Evolutionary conservation across 352 stramenopile genomes (phyloP).

Genomic region (Phytophthora macrochlamydospora): DNA sequence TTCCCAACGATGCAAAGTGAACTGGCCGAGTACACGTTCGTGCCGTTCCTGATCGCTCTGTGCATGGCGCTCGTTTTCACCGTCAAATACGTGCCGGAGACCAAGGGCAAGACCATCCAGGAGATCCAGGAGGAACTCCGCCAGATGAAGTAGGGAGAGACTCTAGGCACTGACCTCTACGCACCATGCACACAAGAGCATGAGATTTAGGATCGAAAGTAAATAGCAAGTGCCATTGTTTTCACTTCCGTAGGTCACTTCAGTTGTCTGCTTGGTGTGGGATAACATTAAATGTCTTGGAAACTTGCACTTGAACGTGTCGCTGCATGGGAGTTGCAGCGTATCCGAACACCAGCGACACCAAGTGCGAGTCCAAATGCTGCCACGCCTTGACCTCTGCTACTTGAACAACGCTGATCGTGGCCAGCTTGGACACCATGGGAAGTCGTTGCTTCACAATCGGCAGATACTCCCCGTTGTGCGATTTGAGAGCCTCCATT

Average conservation of each 20-base stretch:
- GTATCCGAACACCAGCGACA: background rate
- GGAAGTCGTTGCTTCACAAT: background rate
- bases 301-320: background rate
- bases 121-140: conserved; percentile 72
- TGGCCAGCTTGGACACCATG: background rate
- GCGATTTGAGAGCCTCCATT: background rate
- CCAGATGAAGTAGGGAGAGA: conserved; percentile 29
- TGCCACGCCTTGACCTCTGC: background rate
- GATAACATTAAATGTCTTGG: too few relatives aligned
- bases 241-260: background rate
- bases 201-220: background rate
- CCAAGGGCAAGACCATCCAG: conserved; percentile 84
- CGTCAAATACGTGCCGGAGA: conserved; percentile 90
- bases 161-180: conserved; percentile 5
- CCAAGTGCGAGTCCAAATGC: background rate
- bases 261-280: too few relatives aligned
- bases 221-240: background rate
- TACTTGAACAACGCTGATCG: background rate
- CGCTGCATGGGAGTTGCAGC: background rate
- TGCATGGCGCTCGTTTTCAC: conserved; percentile 80
- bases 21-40: conserved; percentile 90
- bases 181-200: conserved; percentile 22
- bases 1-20: conserved; percentile 92
- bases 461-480: background rate
- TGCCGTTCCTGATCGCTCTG: conserved; percentile 88